Base-by-base conservation (phyloP, 2,329 filamentous ascomycete species). In the Fusarium penzigii region DNA sequence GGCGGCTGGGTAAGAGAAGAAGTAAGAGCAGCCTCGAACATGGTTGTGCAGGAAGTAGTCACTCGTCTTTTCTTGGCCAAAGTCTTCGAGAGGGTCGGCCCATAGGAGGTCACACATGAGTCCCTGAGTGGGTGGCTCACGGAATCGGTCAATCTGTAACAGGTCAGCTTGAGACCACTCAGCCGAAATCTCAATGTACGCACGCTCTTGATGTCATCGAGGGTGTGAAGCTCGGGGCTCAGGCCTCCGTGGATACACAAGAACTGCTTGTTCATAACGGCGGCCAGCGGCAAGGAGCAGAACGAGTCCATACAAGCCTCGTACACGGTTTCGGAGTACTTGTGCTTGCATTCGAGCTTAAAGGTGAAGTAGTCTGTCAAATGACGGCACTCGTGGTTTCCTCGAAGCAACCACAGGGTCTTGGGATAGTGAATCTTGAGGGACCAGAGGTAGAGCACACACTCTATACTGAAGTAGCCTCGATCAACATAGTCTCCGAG, bases 181-280 rank as follows among this genome's bases (percentile, higher is more conserved):
- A 3, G 10, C 40, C 38, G 20, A 40, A 38, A 39, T 39, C 29
- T 17, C n/a, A 40, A 14, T 36, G 17, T 16, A 63, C 89, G 63
- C 76, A 94, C 90, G 70, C 80, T 89, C 79, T 93, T 92, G 64
- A 99, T 76, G 67, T 99, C 94, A 64, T 99, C 94, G 48, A 99
- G 80, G 5, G 93, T 97, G 73, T 97, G 93, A 57, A 99, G 78
- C 74, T 99, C 94, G 7, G 94, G 94, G 72, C 92, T 97, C 64
- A 99, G 78, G 58, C 94, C 94, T 68, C 94, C 94, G 71, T 99
- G 94, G 65, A 99, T 97, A 72, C 94, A 99, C 63, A 99, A 78
- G 75, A 99, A 99, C 74, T 99, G 94, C 81, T 99, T 99, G 84
- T 99, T 99, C 94, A 99, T 99, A 63, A 99, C 87, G 29, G 94